Evolutionary conservation across 2,329 filamentous ascomycete species (phyloP), one percentile per base, ranked within the genome.

Genomic region (Aureobasidium sp.): DNA sequence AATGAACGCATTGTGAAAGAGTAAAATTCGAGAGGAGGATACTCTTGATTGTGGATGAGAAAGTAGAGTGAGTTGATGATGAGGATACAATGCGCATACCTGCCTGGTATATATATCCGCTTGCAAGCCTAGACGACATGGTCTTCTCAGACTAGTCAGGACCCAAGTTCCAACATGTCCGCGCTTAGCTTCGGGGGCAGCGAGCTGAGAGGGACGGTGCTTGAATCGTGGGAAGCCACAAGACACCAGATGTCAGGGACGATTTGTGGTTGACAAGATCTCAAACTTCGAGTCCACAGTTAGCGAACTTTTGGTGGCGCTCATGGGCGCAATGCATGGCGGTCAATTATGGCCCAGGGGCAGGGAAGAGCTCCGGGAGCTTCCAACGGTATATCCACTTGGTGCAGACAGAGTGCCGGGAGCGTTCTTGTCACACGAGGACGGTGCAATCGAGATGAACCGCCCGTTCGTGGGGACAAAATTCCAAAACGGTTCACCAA

Each of bases 291-390:
- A 38, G 14, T 16, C 16, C 44, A 48, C 4, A n/a, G 8, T 17
- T 38, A 38, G 44, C 44, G 44, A 48, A 24, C 32, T 21, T 29
- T 38, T 48, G n/a, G 44, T 48, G 44, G 44, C 44, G 44, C 30
- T 38, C 11, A 19, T 16, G 12, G 44, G 32, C 44, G 34, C 30
- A 17, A 1, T 48, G 32, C 34, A 5, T 37, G 21, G 44, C 12
- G 10, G 32, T 12, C 22, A 38, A 22, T 35, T 21, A 38, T 48
- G 44, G 22, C 34, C 44, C 32, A 48, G 44, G 44, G 44, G 44
- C 14, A 48, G n/a, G 44, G 22, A 48, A 27, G 24, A 38, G 19
- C n/a, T 48, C 32, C 44, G 44, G 34, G 32, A 48, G 22, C 22
- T 21, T 48, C 12, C 44, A 37, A 48, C 44, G 44, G 44, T 19